Base-by-base conservation (phyloP, 2,329 filamentous ascomycete genomes). In the Botrytis paeoniae region DNA sequence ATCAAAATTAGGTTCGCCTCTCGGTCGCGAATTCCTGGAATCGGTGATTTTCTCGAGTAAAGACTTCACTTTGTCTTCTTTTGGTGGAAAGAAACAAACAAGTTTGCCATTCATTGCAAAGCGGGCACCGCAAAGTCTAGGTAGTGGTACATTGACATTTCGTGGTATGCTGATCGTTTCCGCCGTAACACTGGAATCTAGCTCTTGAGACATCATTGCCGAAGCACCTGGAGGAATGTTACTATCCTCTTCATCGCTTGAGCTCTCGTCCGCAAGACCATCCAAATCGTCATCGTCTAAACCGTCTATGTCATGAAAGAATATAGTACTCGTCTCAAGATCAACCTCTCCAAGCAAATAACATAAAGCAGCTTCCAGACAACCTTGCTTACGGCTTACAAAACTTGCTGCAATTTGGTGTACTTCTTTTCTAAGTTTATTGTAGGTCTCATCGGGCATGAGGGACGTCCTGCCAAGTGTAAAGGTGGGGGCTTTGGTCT, bases 181-280 rank as follows among this genome's bases (percentile, higher is more conserved):
- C 61, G 88, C 87, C 6, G 85, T 83, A 35, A 83, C 84, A 74
- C 86, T 88, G 14, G 85, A 84, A 61, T 84, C 85, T 35, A 91
- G 83, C 76, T 91, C 89, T 75, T 90, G 88, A 10, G 89, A 90
- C 86, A 91, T 88, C 71, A 87, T 86, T 20, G 85, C 86, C 14
- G 79, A 81, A 45, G 78, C 77, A 60, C 79, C 79, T n/a, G 79
- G 76, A 41, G 80, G 80, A 62, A 81, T 80, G 75, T 81, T 76
- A 20, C 82, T 83, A 65, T 95, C 93, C 76, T 95, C 93, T 74
- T 93, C 92, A 75, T 94, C 92, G 78, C 93, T 97, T 4, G 94
- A 98, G 76, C 93, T 95, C 76, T 96, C 93, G 73, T 93, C 92
- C 43, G 85, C 86, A 51, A 89, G 81, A 4, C 83, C 88, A 73